phyloP scores from a whole-genome alignment of 2,329 filamentous ascomycete genomes.

The Mycosphaerella sp. region DNA sequence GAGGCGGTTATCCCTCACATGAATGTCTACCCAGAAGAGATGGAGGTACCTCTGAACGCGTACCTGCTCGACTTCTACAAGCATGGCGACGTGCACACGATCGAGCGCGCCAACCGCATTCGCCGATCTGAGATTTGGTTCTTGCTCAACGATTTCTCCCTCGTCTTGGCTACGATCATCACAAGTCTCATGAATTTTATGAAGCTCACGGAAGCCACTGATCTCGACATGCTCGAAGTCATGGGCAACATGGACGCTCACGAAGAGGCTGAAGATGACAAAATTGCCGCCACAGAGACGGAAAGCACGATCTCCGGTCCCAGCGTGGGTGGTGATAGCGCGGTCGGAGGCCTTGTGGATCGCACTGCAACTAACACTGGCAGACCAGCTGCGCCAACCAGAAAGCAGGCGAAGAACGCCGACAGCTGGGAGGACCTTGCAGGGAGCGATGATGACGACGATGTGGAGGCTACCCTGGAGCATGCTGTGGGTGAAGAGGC shows the following conservation, averaged over 20 bases:
- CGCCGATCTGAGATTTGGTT: constrained; percentile 66
- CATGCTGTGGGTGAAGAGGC: constrained; percentile 22
- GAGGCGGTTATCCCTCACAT: constrained; percentile 66
- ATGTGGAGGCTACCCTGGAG: constrained; percentile 24
- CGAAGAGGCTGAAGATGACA: constrained; percentile 43
- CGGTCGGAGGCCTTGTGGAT: constrained; percentile 29
- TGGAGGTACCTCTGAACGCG: constrained; percentile 53
- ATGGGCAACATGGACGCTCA: constrained; percentile 48
- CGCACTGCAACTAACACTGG: constrained; percentile 25
- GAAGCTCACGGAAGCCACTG: constrained; percentile 42
- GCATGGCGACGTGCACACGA: constrained; percentile 57
- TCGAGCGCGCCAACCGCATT: constrained; percentile 62
- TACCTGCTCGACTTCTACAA: constrained; percentile 73
- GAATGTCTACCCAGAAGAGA: constrained; percentile 53
- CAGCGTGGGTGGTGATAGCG: constrained; percentile 16
- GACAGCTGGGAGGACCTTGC: constrained; percentile 40
- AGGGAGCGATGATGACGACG: constrained; percentile 35
- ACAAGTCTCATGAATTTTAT: constrained; percentile 56
- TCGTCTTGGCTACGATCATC: constrained; percentile 64
- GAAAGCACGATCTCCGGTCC: constrained; percentile 23
- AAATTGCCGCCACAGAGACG: constrained; percentile 32
- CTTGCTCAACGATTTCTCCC: constrained; percentile 58
- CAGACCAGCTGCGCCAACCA: constrained; percentile 22
- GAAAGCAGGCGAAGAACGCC: constrained; percentile 39
- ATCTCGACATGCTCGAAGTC: constrained; percentile 48